Conservation (phyloP, 2,329 filamentous ascomycete species). For the Penicillium hordei region DNA sequence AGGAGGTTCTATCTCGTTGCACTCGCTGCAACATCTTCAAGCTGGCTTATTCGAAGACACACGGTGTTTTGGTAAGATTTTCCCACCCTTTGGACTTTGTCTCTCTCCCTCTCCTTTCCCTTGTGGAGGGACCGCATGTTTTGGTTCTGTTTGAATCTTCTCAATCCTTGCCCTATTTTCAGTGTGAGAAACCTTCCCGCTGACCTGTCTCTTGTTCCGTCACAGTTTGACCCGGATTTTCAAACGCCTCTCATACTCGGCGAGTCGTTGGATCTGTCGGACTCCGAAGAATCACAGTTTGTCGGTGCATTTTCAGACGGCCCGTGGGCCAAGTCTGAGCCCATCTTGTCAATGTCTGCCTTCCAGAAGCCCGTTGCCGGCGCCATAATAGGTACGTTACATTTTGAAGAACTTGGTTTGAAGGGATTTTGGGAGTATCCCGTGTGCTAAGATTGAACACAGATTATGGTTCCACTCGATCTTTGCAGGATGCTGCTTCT, state of each 20-base stretch:
- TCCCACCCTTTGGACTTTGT: conserved; percentile 17
- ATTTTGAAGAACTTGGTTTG: neutral
- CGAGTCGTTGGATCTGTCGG: conserved; percentile 48
- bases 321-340: conserved; percentile 57
- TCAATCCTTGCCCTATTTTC: conserved; percentile 10
- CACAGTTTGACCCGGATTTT: conserved; percentile 45
- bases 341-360: conserved; percentile 75
- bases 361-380: conserved; percentile 74
- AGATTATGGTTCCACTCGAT: conserved; percentile 42
- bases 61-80: conserved; percentile 46
- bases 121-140: conserved; percentile 28
- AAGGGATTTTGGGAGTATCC: conserved; percentile 1
- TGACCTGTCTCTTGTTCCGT: conserved; percentile 17
- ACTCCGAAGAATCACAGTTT: conserved; percentile 48
- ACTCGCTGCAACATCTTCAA: conserved; percentile 50
- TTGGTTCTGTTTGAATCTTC: conserved; percentile 22
- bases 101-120: conserved; percentile 23
- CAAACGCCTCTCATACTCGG: conserved; percentile 50
- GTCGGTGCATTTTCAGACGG: conserved; percentile 49
- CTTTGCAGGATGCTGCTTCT: conserved; percentile 42
- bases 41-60: conserved; percentile 50
- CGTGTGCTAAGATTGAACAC: conserved; percentile 18
- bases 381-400: conserved; percentile 75
- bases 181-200: conserved; percentile 11
- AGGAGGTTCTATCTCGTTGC: conserved; percentile 44